These are phyloP conservation scores for Aspergillus mulundensis DNA, from an alignment of 495 filamentous ascomycete species.

Conservation along the genomic window DNA sequence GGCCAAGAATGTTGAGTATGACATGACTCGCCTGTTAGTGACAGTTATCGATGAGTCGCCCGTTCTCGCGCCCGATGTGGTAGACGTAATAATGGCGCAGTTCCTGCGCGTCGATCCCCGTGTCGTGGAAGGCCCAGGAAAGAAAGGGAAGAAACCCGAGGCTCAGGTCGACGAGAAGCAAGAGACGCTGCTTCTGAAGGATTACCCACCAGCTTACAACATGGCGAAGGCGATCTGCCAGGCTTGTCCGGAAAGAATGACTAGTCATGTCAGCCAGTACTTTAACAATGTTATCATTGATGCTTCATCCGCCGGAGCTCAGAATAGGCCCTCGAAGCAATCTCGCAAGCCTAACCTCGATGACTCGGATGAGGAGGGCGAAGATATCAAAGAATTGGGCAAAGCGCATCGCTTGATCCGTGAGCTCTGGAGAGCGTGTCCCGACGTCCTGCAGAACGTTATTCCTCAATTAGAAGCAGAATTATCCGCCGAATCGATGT, in stretches of 20 bases:
- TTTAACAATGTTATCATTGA: slow-evolving; percentile 96
- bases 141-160: slow-evolving; percentile 58
- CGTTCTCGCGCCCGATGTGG: slow-evolving; percentile 72
- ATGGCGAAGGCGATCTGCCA: slow-evolving; percentile 96
- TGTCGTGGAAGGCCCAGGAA: slow-evolving; percentile 38
- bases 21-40: slow-evolving; percentile 81
- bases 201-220: slow-evolving; percentile 85
- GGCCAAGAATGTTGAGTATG: slow-evolving; percentile 84
- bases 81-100: slow-evolving; percentile 94
- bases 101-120: slow-evolving; percentile 81
- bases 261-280: slow-evolving; percentile 87
- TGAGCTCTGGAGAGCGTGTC: slow-evolving; percentile 91
- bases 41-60: slow-evolving; percentile 83
- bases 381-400: slow-evolving; percentile 78
- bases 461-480: slow-evolving; percentile 93
- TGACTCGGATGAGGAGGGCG: slow-evolving; percentile 74
- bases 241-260: slow-evolving; percentile 87
- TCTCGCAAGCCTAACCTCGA: slow-evolving; percentile 51
- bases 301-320: slow-evolving; percentile 53
- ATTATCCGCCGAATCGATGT: slow-evolving; percentile 80
- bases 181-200: slow-evolving; percentile 73
- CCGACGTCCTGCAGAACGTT: slow-evolving; percentile 84
- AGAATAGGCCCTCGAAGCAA: slow-evolving; percentile 42
- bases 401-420: slow-evolving; percentile 87
- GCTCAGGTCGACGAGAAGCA: slow-evolving; percentile 64